A percentile compares a stretch with the other conserved stretches of the same genome.
phyloP scores from a whole-genome alignment of 305 asterid genomes.

The Fraxinus dipetala region DNA sequence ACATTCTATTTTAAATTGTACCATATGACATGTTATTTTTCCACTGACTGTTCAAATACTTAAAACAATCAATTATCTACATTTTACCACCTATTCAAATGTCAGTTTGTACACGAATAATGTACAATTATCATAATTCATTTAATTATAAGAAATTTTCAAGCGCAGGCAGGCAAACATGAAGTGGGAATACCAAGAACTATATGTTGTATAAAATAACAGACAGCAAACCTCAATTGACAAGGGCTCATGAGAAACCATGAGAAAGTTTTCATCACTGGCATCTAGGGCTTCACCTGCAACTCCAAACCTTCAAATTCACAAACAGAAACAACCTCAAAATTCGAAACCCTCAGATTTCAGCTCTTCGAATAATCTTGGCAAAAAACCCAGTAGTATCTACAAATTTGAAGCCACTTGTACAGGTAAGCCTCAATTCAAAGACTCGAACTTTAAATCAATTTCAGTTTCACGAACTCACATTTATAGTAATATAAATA shows the following conservation, averaged over 20 bases:
- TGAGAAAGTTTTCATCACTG: slow-evolving; percentile 64
- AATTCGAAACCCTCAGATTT: slow-evolving; percentile 25
- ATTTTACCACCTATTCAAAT: too few species aligned
- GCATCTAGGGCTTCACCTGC: slow-evolving; percentile 57
- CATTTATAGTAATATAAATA: slow-evolving; percentile 20
- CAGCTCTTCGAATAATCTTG: slow-evolving; percentile 26
- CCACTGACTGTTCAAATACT: too few species aligned
- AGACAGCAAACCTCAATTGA: slow-evolving; percentile 25
- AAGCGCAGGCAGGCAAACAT: neutral
- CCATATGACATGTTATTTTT: too few species aligned
- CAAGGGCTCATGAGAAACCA: slow-evolving; percentile 25
- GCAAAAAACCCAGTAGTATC: slow-evolving; percentile 21
- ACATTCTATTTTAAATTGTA: too few species aligned
- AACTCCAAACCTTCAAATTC: slow-evolving; percentile 27
- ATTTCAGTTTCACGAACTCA: slow-evolving; percentile 32
- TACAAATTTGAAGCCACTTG: slow-evolving; percentile 21
- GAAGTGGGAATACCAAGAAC: neutral
- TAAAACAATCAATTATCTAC: too few species aligned
- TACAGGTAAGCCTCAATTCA: slow-evolving; percentile 44
- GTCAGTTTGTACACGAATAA: too few species aligned
- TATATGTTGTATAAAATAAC: neutral
- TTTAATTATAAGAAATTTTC: neutral
- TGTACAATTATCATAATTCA: neutral
- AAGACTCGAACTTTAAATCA: slow-evolving; percentile 33
- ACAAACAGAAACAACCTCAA: slow-evolving; percentile 22